Percentiles rank a stretch among this genome's conserved stretches.
Evolutionary conservation across 2,329 filamentous ascomycete species (phyloP).

Genomic region (Polytolypa hystricis): DNA sequence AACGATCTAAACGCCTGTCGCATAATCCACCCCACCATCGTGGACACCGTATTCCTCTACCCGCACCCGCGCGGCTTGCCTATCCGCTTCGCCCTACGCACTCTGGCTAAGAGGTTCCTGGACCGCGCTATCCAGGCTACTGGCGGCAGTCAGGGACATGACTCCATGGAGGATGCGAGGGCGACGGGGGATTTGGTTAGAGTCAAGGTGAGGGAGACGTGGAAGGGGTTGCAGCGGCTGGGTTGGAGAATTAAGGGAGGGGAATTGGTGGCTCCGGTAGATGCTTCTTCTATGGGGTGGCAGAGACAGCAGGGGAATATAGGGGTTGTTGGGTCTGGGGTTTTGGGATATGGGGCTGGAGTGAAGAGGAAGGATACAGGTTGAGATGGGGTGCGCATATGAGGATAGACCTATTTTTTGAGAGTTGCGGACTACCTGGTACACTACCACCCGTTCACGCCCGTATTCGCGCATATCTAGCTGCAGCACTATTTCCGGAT

Average conservation of each 20-base stretch:
- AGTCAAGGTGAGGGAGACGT: constrained; percentile 57
- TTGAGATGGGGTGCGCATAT: neutral
- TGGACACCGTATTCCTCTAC: constrained; percentile 78
- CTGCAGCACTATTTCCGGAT: too few species aligned
- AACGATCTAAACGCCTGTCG: constrained; percentile 85
- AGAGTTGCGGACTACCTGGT: too few species aligned
- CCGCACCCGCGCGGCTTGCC: constrained; percentile 70
- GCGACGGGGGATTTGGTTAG: constrained; percentile 80
- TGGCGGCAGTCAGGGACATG: constrained; percentile 55
- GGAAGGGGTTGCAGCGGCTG: constrained; percentile 52
- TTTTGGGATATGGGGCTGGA: constrained; percentile 11
- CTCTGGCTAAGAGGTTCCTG: constrained; percentile 58
- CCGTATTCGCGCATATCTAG: too few species aligned
- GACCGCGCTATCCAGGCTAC: constrained; percentile 69
- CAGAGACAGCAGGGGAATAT: constrained; percentile 8
- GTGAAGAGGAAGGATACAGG: constrained; percentile 19
- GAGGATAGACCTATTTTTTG: too few species aligned
- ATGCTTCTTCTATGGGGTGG: neutral
- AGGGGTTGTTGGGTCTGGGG: constrained; percentile 1
- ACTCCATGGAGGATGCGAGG: constrained; percentile 82
- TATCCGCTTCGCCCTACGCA: constrained; percentile 64
- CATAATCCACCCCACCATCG: constrained; percentile 70
- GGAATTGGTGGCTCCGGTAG: constrained; percentile 16
- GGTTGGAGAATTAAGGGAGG: constrained; percentile 56
- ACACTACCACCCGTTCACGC: too few species aligned